Evolutionary conservation across 1,284 basidiomycete genomes (phyloP).

Genomic region (Neonothopanus nambi): DNA sequence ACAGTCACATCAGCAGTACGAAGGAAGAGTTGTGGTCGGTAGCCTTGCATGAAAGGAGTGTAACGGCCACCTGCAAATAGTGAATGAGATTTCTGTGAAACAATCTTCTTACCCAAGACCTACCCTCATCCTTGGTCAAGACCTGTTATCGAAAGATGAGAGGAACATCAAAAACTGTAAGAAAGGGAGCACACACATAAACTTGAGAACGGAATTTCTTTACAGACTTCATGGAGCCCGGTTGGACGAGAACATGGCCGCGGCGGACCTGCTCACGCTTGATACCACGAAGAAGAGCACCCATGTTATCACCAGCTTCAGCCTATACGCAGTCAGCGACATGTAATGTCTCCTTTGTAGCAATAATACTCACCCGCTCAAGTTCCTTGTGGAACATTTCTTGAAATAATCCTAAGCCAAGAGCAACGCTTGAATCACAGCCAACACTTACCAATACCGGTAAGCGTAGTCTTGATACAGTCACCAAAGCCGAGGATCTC

Average conservation of each 20-base stretch:
- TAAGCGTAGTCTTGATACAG: conserved; percentile 90
- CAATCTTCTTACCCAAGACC: background rate
- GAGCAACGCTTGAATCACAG: background rate
- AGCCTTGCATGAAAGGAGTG: conserved; percentile 97
- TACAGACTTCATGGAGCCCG: conserved; percentile 92
- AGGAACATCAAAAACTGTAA: conserved; percentile 4
- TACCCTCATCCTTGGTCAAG: conserved; percentile 93
- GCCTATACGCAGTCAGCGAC: conserved; percentile 47
- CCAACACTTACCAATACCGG: conserved; percentile 79
- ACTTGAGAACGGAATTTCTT: conserved; percentile 95
- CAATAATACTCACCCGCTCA: conserved; percentile 64
- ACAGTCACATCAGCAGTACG: conserved; percentile 96
- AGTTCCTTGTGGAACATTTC: conserved; percentile 99
- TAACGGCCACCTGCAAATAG: conserved; percentile 75
- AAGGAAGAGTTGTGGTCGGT: conserved; percentile 95
- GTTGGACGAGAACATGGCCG: conserved; percentile 89
- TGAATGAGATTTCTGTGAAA: background rate
- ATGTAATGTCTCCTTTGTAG: background rate
- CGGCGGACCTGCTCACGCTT: conserved; percentile 96
- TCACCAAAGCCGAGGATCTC: conserved; percentile 91
- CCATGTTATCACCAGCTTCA: conserved; percentile 99
- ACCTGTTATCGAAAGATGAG: conserved; percentile 45
- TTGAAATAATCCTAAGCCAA: conserved; percentile 29
- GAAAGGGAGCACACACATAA: conserved; percentile 57
- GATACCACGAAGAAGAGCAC: conserved; percentile 93